These are phyloP conservation scores for Hypericum perforatum DNA, from an alignment of 345 rosid genomes.

Conservation along the genomic window DNA sequence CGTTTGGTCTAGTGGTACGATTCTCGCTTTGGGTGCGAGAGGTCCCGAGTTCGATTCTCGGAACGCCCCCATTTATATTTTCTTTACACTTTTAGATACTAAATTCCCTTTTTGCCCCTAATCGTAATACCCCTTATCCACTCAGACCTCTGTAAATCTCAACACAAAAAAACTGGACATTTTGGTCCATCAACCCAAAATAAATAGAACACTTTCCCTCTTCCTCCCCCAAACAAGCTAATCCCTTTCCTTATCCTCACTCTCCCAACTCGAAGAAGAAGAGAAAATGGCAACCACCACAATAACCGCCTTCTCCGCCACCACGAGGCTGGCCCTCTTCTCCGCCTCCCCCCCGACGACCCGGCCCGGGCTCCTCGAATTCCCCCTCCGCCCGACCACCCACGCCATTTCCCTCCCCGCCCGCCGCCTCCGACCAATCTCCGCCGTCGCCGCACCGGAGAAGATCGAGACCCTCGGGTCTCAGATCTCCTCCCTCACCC, in stretches of 20 bases:
- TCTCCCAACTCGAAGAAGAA: not conserved
- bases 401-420: slow-evolving; percentile 11
- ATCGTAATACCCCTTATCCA: not conserved
- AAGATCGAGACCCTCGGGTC: slow-evolving; percentile 59
- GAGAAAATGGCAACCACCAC: slow-evolving; percentile 7
- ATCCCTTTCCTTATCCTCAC: not conserved
- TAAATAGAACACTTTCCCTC: not conserved
- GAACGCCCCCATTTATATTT: not conserved
- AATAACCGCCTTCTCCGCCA: slow-evolving; percentile 31
- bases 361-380: slow-evolving; percentile 11
- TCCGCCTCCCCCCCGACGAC: slow-evolving; percentile 17
- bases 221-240: not conserved
- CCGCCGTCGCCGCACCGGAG: slow-evolving; percentile 63
- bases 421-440: slow-evolving; percentile 43
- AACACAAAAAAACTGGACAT: not conserved
- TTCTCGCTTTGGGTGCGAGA: slow-evolving; percentile 9
- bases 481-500: slow-evolving; percentile 55
- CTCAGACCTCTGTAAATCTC: not conserved
- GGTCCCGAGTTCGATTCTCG: slow-evolving; percentile 7
- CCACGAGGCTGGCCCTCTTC: slow-evolving; percentile 22
- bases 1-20: slow-evolving; percentile 7
- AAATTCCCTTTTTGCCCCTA: not conserved
- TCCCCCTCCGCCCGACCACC: slow-evolving; percentile 25
- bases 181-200: not conserved
- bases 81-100: not conserved